Evolutionary conservation across 2,329 filamentous ascomycete species (phyloP), one percentile per base, ranked within the genome.

Genomic region (Paracorniculantispora psalliotae): DNA sequence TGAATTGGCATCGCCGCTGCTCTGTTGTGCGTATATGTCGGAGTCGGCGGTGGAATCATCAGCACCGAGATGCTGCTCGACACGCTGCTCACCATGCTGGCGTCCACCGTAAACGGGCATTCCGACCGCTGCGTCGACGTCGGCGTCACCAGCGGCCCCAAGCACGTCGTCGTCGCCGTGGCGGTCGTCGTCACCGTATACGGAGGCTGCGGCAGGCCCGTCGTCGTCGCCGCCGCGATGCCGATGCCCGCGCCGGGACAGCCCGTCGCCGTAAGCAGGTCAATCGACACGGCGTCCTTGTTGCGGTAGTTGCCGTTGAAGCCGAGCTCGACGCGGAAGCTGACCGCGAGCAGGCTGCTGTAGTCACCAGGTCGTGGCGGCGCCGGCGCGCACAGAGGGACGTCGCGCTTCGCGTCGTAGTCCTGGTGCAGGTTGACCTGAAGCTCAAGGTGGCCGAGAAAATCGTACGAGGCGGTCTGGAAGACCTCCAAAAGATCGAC

Each of bases 61-160:
- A 47, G 44, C 44, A 47, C 44, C 44, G 44, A 62, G 28, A 53
- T 39, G 17, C 59, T 63, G 62, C 57, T 64, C 13, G 58, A 61
- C 46, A 59, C 55, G 19, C 49, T 64, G 41, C 60, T 64, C 44
- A 56, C 62, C 19, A 61, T 62, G 26, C 63, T 28, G 2, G 23
- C 44, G 23, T 47, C 44, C 23, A 28, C 44, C 44, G 44, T 28
- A n/a, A 47, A 26, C 15, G 44, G 44, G 15, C 44, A 47, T 5
- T 13, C 44, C 12, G 21, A 23, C 10, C 44, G 23, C 44, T 26
- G 23, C 23, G 44, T 26, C 44, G 25, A 17, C 23, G 44, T 19
- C 44, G 23, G 13, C 6, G 25, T 28, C 23, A 28, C 23, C 25
- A 47, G 23, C 25, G 44, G 23, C 25, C 15, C 12, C 13, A 28